Conservation (phyloP, 164 flowering plant species). For the Piper betle region DNA sequence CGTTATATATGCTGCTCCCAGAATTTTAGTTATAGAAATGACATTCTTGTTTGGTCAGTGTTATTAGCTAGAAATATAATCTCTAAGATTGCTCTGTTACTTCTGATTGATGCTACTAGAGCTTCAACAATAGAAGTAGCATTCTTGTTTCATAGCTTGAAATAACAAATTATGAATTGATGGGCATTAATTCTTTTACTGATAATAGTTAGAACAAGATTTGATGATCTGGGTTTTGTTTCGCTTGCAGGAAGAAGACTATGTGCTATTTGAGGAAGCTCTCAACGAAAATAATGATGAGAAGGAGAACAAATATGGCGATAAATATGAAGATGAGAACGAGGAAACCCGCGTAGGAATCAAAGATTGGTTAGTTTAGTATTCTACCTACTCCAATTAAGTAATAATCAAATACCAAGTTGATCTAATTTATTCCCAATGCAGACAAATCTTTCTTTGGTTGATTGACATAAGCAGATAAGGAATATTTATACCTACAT, state of each 20-base stretch:
- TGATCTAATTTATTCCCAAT: neutral
- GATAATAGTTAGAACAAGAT: neutral
- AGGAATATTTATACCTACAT: too few relatives aligned
- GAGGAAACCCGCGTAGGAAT: conserved; percentile 51
- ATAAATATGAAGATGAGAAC: conserved; percentile 4
- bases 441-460: too few relatives aligned
- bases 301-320: conserved; percentile 3
- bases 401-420: too few relatives aligned
- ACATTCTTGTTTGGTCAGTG: neutral
- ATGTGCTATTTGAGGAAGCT: conserved; percentile 39
- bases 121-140: too few relatives aligned
- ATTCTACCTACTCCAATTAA: neutral
- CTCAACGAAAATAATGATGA: conserved; percentile 16
- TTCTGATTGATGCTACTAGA: too few relatives aligned
- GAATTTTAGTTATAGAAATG: neutral
- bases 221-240: neutral
- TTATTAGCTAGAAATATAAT: too few relatives aligned
- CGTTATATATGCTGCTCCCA: neutral
- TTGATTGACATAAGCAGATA: too few relatives aligned
- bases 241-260: conserved; percentile 39
- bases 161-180: neutral
- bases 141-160: too few relatives aligned
- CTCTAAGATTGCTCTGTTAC: too few relatives aligned
- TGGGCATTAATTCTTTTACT: neutral
- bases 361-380: conserved; percentile 45